Evolutionary conservation across 2,329 filamentous ascomycete species (phyloP).

Genomic region (Trichoderma atrobrunneum): DNA sequence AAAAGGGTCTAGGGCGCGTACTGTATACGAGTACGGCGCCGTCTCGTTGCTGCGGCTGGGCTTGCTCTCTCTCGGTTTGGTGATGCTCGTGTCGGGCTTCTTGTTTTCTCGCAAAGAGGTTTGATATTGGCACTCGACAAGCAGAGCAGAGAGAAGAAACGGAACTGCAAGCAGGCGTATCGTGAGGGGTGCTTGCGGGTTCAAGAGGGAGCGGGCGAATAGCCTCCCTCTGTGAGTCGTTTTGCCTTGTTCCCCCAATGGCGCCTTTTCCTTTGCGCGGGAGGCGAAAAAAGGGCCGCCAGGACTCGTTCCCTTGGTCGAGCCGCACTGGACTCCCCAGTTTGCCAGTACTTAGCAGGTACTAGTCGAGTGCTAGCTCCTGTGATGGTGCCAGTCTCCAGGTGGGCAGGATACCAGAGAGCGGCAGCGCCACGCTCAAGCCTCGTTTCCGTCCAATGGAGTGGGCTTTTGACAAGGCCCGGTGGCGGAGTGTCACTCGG

Average conservation of each 20-base stretch:
- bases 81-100: background rate
- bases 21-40: slow-evolving; percentile 14
- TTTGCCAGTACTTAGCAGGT: background rate
- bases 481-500: slow-evolving; percentile 17
- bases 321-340: background rate
- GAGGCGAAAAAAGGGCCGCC: slow-evolving; percentile 5
- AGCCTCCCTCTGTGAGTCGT: background rate
- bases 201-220: slow-evolving; percentile 4
- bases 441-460: slow-evolving; percentile 2
- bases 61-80: background rate
- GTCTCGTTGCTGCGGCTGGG: background rate
- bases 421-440: slow-evolving; percentile 15
- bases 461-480: slow-evolving; percentile 5
- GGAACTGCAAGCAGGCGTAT: background rate
- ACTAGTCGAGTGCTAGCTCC: slow-evolving; percentile 9
- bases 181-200: background rate
- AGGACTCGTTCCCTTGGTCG: background rate
- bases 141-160: background rate
- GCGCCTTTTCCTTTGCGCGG: slow-evolving; percentile 12
- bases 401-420: background rate
- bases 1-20: slow-evolving; percentile 14
- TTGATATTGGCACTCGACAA: background rate
- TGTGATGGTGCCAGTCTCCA: slow-evolving; percentile 10
- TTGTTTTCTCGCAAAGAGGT: background rate
- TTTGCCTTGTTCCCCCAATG: background rate